Evolutionary conservation across 192 early-diverging fungal species (phyloP).

Genomic region (Phycomyces blakesleeanus): DNA sequence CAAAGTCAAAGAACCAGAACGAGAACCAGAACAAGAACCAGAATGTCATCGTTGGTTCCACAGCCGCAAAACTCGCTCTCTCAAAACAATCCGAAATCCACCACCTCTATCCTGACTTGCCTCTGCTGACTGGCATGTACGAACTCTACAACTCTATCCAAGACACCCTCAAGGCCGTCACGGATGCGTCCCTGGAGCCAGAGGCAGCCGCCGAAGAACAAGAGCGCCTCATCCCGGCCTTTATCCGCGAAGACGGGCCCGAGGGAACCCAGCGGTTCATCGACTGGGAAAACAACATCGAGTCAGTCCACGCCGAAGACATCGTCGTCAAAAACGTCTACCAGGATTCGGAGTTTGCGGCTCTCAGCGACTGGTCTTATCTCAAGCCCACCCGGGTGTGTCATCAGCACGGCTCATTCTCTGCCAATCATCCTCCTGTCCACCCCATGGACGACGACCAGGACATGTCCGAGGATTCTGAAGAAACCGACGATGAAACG

Average conservation of each 20-base stretch:
- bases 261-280: conserved; percentile 15
- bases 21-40: conserved; percentile 1
- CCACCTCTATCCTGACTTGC: conserved; percentile 3
- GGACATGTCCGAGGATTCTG: neutral
- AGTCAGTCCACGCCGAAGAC: conserved; percentile 23
- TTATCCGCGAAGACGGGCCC: conserved; percentile 19
- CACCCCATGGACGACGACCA: conserved; percentile 24
- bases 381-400: conserved; percentile 30
- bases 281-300: conserved; percentile 41
- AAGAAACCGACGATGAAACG: too few relatives aligned
- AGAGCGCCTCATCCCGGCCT: conserved; percentile 16
- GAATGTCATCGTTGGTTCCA: conserved; percentile 16
- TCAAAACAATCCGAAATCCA: conserved; percentile 6
- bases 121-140: conserved; percentile 24
- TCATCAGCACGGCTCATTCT: neutral
- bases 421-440: neutral
- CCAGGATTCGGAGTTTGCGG: conserved; percentile 42
- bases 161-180: neutral
- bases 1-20: too few relatives aligned
- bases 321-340: conserved; percentile 41
- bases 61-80: conserved; percentile 21
- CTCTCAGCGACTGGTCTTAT: conserved; percentile 27
- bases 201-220: conserved; percentile 14
- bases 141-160: conserved; percentile 2
- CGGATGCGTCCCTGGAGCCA: conserved; percentile 10